Evolutionary conservation across 2,329 filamentous ascomycete genomes (phyloP), one percentile per base, ranked within the genome.

Genomic region (Colletotrichum sp.): DNA sequence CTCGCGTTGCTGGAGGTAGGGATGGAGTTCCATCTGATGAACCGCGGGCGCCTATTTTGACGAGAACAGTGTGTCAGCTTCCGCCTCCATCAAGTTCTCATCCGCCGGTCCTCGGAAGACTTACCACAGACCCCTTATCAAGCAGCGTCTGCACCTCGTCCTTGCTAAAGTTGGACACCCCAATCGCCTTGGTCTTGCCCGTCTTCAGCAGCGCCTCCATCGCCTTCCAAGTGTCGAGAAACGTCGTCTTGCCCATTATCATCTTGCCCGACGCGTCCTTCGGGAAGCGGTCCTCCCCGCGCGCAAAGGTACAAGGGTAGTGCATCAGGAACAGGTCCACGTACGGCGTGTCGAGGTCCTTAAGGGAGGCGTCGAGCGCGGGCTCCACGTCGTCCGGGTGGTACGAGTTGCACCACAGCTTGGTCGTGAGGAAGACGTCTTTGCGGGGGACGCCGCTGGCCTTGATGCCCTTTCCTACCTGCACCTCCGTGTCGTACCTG

Each of bases 11-110:
- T 81, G 86, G 24, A 89, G 44, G 44, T 52, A 52, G 12, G 44
- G 44, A 24, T 52, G 44, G n/a, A 92, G 87, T 81, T 93, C 92
- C 79, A 91, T 86, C 82, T 93, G 91, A 85, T 93, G 67, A 83
- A 79, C 69, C 21, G 80, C 79, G 60, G 79, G 80, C 16, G 57
- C 21, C 57, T 30, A 2, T n/a, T n/a, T 52, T 49, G 39, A 3
- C 39, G 39, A 49, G 7, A 49, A n/a, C 18, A 52, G 57, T 60
- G 9, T 3, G 0, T 60, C 26, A 60, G 26, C 57, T 30, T 5
- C 0, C 13, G n/a, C 44, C 44, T 21, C 44, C n/a, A 60, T 12
- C 26, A 4, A 28, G 2, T 18, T 7, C 0, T 12, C 16, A 30
- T 13, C 16, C 9, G 16, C 5, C 26, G 4, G 4, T 3, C 7